Base-by-base conservation (phyloP, 257 asterid species). In the Knoxia roxburghii region DNA sequence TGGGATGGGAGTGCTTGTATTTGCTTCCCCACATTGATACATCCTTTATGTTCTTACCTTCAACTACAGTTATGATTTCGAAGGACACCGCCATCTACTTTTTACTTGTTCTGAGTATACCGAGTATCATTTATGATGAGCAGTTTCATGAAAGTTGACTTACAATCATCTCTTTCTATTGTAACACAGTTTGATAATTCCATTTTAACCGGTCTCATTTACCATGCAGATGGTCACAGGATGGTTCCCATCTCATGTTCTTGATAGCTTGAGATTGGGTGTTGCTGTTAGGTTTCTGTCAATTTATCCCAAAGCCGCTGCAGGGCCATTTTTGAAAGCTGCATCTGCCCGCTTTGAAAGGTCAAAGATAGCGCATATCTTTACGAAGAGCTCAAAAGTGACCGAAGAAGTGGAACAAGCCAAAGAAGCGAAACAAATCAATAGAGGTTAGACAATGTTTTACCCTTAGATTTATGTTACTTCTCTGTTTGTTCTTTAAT, bases 271-370 rank as follows among this genome's bases (percentile, higher is more conserved):
- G 80, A 83, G 99, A 59, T 68, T 78, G 39, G 76, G 90, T 40
- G 91, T 90, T 73, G 86, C 95, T 70, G 83, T 86, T 83, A 86
- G 95, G 80, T 93, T 90, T 78, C 74, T 93, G 76, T 83, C 97
- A 27, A 77, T 80, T 30, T 93, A 80, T 73, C 95, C 99, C 1
- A 89, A 83, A 70, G 65, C 76, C 26, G 95, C 89, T 73, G 95
- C 89, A 49, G 85, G 84, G 70, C 68, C 94, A 68, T 75, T 93
- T 54, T 77, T 88, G 70, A 90, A 76, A 75, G 77, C 82, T 59
- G 78, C 70, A 59, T 60, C 83, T n/a, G 77, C 69, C 52, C 91
- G 87, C 70, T 88, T 93, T 65, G 97, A 93, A 76, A 86, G 68
- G 80, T 76, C 86, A 45, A 90, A 88, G 83, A 84, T 73, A 65